Conservation (phyloP, 1,284 basidiomycete species). For the Acaromyces ingoldii region DNA sequence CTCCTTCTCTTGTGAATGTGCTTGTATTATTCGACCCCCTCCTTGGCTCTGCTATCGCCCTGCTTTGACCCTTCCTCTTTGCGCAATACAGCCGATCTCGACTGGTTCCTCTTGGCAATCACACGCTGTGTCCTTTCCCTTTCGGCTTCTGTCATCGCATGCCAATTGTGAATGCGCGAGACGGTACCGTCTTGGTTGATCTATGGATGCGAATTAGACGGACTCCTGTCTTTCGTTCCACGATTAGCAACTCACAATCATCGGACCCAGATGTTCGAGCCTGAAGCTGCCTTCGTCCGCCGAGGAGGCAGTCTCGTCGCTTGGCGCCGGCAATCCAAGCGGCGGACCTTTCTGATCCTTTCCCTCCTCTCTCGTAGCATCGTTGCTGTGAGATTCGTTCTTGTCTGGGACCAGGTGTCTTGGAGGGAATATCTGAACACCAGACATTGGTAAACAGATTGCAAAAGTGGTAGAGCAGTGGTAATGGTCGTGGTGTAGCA, state of each 20-base stretch:
- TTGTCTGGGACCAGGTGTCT: neutral
- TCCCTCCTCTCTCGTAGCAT: neutral
- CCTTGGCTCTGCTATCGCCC: too few relatives aligned
- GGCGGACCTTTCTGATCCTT: neutral
- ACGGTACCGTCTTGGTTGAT: conserved; percentile 41
- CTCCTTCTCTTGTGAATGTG: too few relatives aligned
- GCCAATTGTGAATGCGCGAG: conserved; percentile 39
- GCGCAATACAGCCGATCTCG: conserved; percentile 20
- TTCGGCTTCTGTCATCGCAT: conserved; percentile 28
- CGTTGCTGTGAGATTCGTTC: neutral
- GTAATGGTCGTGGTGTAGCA: neutral
- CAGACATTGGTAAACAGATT: neutral
- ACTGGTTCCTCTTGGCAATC: conserved; percentile 35
- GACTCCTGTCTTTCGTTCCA: neutral
- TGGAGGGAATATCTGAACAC: neutral
- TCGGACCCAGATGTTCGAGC: conserved; percentile 37
- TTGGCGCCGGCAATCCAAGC: conserved; percentile 23
- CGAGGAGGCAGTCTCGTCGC: conserved; percentile 7
- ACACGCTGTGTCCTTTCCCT: conserved; percentile 29
- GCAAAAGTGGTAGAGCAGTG: neutral
- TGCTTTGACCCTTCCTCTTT: neutral
- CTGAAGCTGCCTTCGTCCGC: conserved; percentile 25
- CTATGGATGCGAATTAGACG: neutral
- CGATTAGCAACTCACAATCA: conserved; percentile 17
- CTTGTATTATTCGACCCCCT: too few relatives aligned